Evolutionary conservation across 2,329 filamentous ascomycete genomes (phyloP), one percentile per base, ranked within the genome.

Genomic region (Aspergillus sp.): DNA sequence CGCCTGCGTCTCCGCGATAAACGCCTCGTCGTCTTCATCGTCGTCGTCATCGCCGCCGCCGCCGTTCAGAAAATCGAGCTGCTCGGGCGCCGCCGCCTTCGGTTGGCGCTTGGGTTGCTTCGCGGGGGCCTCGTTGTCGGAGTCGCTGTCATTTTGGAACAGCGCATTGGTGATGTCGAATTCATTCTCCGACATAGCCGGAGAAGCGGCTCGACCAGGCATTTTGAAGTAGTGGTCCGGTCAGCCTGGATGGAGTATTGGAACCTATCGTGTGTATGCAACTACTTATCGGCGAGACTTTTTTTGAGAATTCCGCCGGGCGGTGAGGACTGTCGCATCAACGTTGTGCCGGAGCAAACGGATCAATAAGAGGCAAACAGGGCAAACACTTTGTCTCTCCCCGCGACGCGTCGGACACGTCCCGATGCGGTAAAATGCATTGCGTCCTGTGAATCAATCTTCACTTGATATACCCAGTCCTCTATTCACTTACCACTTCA

Each of bases 1-100:
- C 3, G 91, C 89, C 74, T 97, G 92, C 69, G 90, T 87, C 39
- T 91, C 85, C 9, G 93, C 92, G 76, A 99, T 99, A 72, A 97
- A 98, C 0, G 90, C 90, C 72, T 90, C 93, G 72, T 99, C 92
- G 17, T 80, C 82, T 43, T 81, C 80, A 15, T 78, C 78, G 57
- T 75, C 76, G 28, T 82, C 88, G 51, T 89, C 89, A 39, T 85
- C 87, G 28, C 78, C 79, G 41, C 85, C 87, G 28, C 78, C 79
- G 17, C 74, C 80, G 60, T 89, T 85, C 51, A 92, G 78, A 49
- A 91, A 83, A 54, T 85, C 84, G 32, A 78, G 70, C 32, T 70
- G 69, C 65, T 69, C 65, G 47, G 61, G 62, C 58, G 69, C 72
- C 61, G 63, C 73, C 62, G 65, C 74, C 68, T 69, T 79, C 55